phyloP scores from a whole-genome alignment of 78 protist species.

The Polysphondylium violaceum region DNA sequence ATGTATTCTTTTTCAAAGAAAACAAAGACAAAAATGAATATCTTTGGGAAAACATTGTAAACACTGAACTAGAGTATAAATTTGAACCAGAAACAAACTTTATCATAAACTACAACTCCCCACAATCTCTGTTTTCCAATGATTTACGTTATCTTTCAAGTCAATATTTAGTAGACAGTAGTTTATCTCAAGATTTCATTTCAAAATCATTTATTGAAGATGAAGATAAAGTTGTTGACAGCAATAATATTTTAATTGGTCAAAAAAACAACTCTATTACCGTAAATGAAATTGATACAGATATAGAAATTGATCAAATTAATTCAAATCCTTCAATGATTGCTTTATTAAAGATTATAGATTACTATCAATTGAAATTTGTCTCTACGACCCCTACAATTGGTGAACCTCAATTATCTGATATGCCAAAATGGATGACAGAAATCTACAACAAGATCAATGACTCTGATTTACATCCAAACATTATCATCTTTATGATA shows the following conservation, averaged over 20 bases:
- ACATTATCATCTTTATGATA: slow-evolving; percentile 62
- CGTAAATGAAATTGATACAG: background rate
- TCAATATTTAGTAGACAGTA: slow-evolving; percentile 56
- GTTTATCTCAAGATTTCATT: slow-evolving; percentile 53
- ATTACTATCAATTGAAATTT: slow-evolving; percentile 55
- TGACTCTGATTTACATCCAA: slow-evolving; percentile 17
- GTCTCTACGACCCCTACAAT: background rate
- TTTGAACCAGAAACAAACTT: slow-evolving; percentile 87
- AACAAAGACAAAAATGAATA: slow-evolving; percentile 76
- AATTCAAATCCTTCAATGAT: slow-evolving; percentile 82
- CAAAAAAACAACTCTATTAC: background rate
- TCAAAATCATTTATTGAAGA: background rate
- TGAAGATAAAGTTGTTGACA: background rate
- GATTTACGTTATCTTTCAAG: slow-evolving; percentile 63
- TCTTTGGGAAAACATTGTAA: slow-evolving; percentile 86
- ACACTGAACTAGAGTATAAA: slow-evolving; percentile 24
- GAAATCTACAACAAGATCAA: slow-evolving; percentile 34
- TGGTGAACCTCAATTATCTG: background rate
- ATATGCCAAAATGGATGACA: slow-evolving; percentile 82
- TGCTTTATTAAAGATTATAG: slow-evolving; percentile 73
- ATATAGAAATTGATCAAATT: slow-evolving; percentile 73
- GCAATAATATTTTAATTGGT: background rate
- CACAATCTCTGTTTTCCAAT: background rate
- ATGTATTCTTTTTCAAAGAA: slow-evolving; percentile 81
- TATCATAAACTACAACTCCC: background rate